Evolutionary conservation across 2,329 filamentous ascomycete species (phyloP).

Genomic region (Sclerotinia trifoliorum): DNA sequence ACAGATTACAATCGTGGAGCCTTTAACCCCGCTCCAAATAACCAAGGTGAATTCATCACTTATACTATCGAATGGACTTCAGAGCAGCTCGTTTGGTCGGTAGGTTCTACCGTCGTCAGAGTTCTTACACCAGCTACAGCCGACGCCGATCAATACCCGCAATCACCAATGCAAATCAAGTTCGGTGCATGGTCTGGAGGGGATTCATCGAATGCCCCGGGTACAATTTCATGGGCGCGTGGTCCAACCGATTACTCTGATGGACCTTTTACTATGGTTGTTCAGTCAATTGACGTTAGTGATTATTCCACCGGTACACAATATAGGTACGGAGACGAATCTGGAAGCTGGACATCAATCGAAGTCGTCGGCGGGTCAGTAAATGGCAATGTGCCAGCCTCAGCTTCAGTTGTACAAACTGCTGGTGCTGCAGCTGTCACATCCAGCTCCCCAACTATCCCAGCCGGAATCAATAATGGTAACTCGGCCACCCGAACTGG

Average conservation of each 20-base stretch:
- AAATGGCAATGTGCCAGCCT: conserved; percentile 57
- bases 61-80: conserved; percentile 93
- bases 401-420: conserved; percentile 45
- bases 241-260: conserved; percentile 79
- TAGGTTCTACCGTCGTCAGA: conserved; percentile 74
- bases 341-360: conserved; percentile 80
- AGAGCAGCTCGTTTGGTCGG: conserved; percentile 81
- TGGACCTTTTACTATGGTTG: conserved; percentile 83
- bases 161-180: conserved; percentile 93
- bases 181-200: conserved; percentile 92
- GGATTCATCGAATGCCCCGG: conserved; percentile 69
- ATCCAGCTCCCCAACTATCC: conserved; percentile 62
- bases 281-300: conserved; percentile 71
- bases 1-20: conserved; percentile 83
- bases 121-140: conserved; percentile 70
- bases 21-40: conserved; percentile 67
- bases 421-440: conserved; percentile 64
- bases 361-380: conserved; percentile 73
- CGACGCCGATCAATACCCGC: conserved; percentile 75
- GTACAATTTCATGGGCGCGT: conserved; percentile 87
- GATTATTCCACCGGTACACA: conserved; percentile 91
- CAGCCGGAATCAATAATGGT: conserved; percentile 62
- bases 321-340: conserved; percentile 78
- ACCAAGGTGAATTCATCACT: conserved; percentile 74
- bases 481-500: conserved; percentile 58